A percentile compares a stretch with the other conserved stretches of the same genome.
These are phyloP conservation scores for Triticum aestivum DNA, from an alignment of 176 grass and related monocot genomes.

Conservation along the genomic window IWGSC_CS_RefSeq_v2.1 NC_057801.1:465759020-465759519, in stretches of 20 bases:
- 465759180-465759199: not conserved
- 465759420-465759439: not conserved
- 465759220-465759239: not conserved
- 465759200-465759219: not conserved
- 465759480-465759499: not conserved
- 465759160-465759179: not conserved
- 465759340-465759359: not conserved
- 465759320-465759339: not conserved
- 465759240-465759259: not conserved
- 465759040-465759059: not conserved
- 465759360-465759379: not conserved
- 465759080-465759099: not conserved
- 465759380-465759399: not conserved
- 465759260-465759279: not conserved
- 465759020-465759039: not conserved
- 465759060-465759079: not conserved
- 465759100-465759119: not conserved
- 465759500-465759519: not conserved
- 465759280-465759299: not conserved
- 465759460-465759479: not conserved
- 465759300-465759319: not conserved
- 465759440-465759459: not conserved
- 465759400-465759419: not conserved
- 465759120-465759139: not conserved
- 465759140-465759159: not conserved